Evolutionary conservation across 2,329 filamentous ascomycete species (phyloP), one percentile per base, ranked within the genome.

Genomic region (Dryadomyces quercus-mongolicae): DNA sequence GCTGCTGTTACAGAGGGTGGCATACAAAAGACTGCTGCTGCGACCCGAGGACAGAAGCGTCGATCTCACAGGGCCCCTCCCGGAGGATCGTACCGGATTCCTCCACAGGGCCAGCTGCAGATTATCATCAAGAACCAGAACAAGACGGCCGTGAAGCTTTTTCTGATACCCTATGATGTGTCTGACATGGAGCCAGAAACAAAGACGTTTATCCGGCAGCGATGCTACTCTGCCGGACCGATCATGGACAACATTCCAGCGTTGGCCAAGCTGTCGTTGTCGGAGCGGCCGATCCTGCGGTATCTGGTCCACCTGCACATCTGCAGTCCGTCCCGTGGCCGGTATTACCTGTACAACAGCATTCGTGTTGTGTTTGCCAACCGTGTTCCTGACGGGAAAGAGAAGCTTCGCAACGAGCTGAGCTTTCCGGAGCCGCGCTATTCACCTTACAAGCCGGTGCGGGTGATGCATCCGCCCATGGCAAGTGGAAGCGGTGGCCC

Each of bases 111-210:
- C 0, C 93, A 97, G 68, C 74, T 98, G 15, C 93, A 98, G 63
- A 95, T 98, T 59, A 85, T 98, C 58, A 88, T 98, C 66, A 97
- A 97, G 67, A 98, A 97, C 63, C 92, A 91, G 16, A 95, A 97
- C 71, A 97, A 97, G 66, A 97, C 93, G 3, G 93, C 93, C 1
- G 92, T 97, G 54, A 97, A 98, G 67, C 74, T 98, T 0, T 97
- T 97, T 62, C 76, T 97, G 22, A 82, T 98, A 2, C 93, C 92
- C 0, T 98, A 97, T 62, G 90, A 97, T 65, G 74, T 98, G 1
- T 78, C 82, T 1, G 92, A 89, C 52, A 98, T 98, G 92, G 86
- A 93, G 58, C 80, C 89, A 0, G 90, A 90, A 0, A 94, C 89
- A 16, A 97, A 97, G 68, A 98, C 93, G 0, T 97, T 97, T 62